Conservation (phyloP, 495 filamentous ascomycete species). For the Choiromyces venosus region DNA sequence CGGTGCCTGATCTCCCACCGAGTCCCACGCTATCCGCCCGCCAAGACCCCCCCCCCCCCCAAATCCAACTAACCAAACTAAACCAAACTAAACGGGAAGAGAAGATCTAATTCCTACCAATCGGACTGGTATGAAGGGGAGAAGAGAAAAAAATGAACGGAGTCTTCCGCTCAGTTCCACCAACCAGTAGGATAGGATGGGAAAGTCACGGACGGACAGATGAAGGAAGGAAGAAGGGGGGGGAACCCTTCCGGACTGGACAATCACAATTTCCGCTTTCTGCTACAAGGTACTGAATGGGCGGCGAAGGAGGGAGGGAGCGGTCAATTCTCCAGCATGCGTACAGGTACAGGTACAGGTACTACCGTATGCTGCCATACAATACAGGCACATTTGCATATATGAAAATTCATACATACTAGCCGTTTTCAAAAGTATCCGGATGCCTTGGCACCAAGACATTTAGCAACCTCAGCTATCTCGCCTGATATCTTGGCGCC, state of each 20-base stretch:
- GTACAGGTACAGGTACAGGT: too few species aligned
- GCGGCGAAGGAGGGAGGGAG: not conserved
- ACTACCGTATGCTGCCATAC: not conserved
- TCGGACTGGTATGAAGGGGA: not conserved
- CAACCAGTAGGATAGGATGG: not conserved
- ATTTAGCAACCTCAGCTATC: too few species aligned
- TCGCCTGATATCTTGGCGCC: too few species aligned
- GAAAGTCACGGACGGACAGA: not conserved
- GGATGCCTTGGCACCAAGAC: too few species aligned
- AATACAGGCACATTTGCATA: not conserved
- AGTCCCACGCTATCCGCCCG: too few species aligned
- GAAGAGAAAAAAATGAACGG: not conserved
- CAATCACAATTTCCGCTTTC: not conserved
- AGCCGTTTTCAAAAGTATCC: too few species aligned
- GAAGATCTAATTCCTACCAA: not conserved
- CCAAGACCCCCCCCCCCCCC: not conserved
- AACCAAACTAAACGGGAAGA: too few species aligned
- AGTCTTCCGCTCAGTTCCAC: not conserved
- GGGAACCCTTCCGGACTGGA: not conserved
- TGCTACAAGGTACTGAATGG: not conserved
- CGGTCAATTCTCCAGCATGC: not conserved
- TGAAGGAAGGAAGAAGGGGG: not conserved
- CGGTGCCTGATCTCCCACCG: too few species aligned
- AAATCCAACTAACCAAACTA: not conserved
- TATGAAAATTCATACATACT: too few species aligned